These are phyloP conservation scores for Macrotyloma uniflorum DNA, from an alignment of 306 rosid genomes.

Conservation along the genomic window DNA sequence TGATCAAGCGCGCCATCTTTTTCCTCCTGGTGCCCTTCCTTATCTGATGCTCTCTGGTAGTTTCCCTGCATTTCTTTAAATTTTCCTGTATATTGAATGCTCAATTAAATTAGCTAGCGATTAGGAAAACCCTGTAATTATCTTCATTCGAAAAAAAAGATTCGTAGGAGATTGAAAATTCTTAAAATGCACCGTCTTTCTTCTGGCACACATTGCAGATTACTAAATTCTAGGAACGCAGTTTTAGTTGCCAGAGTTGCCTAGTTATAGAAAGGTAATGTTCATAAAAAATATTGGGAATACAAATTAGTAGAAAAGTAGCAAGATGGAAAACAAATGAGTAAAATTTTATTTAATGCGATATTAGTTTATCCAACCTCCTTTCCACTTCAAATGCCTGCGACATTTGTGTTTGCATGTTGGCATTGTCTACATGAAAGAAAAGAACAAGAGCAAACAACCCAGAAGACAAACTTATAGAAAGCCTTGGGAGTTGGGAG, in stretches of 20 bases:
- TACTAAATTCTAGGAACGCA: neutral
- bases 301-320: conserved; percentile 1
- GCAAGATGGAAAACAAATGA: neutral
- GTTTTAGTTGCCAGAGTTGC: neutral
- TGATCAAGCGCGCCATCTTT: conserved; percentile 64
- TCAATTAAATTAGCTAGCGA: conserved; percentile 26
- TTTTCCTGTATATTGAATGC: conserved; percentile 61
- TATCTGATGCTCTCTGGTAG: conserved; percentile 55
- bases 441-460: neutral
- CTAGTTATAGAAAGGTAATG: neutral
- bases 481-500: neutral
- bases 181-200: neutral
- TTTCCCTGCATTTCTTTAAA: conserved; percentile 69
- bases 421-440: neutral
- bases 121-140: neutral
- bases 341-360: neutral
- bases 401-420: neutral
- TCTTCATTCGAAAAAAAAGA: neutral
- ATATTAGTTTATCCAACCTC: neutral
- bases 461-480: neutral
- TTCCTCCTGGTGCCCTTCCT: conserved; percentile 65
- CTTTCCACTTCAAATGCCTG: neutral
- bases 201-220: neutral
- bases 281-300: neutral
- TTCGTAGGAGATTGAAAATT: neutral